Conservation (phyloP, 176 grass and related monocot species). For the Paspalum notatum region DNA sequence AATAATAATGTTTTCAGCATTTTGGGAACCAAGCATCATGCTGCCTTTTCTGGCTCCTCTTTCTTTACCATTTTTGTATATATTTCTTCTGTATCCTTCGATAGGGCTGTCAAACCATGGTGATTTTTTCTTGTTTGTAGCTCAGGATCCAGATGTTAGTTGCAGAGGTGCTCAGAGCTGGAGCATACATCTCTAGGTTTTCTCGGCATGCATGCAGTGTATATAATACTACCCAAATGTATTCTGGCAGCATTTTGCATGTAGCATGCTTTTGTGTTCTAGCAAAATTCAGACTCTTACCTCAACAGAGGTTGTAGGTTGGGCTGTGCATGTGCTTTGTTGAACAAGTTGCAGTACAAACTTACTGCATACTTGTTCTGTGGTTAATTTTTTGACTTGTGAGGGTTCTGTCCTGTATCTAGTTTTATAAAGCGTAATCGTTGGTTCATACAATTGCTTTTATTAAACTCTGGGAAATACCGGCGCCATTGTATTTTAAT, state of each 20-base stretch:
- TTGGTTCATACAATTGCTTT: not conserved
- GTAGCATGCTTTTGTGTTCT: not conserved
- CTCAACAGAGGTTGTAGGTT: not conserved
- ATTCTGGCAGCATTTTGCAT: not conserved
- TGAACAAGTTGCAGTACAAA: not conserved
- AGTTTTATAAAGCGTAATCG: too few relatives aligned
- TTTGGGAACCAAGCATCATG: not conserved
- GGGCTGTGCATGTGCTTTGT: not conserved
- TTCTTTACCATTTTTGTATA: not conserved
- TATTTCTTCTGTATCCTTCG: not conserved
- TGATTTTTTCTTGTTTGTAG: slow-evolving; percentile 25
- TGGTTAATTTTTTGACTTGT: not conserved
- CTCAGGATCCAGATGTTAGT: slow-evolving; percentile 49
- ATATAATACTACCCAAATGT: slow-evolving; percentile 24
- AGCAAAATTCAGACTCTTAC: not conserved
- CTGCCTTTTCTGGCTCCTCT: not conserved
- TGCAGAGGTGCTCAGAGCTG: slow-evolving; percentile 45
- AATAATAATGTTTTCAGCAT: not conserved
- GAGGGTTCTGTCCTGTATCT: too few relatives aligned
- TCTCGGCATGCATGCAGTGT: slow-evolving; percentile 38
- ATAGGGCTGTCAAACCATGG: slow-evolving; percentile 7
- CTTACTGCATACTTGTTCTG: not conserved
- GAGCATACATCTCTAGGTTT: slow-evolving; percentile 35
- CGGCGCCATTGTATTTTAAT: not conserved
- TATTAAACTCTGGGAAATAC: not conserved